Evolutionary conservation across 164 flowering plant genomes (phyloP).

Genomic region (Umbilicus rupestris): DNA sequence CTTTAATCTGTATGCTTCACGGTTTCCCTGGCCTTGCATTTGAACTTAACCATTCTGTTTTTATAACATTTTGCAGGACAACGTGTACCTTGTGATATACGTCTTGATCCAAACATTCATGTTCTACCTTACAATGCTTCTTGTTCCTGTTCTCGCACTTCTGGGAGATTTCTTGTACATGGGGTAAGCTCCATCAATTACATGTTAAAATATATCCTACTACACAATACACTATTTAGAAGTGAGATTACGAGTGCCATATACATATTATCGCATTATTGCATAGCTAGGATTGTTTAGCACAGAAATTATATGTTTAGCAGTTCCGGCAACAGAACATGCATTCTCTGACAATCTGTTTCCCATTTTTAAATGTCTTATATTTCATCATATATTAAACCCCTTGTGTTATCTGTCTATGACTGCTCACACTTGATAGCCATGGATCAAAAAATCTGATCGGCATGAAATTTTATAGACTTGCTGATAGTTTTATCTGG

Average conservation of each 20-base stretch:
- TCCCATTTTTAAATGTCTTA: no score
- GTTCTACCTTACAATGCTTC: slow-evolving; percentile 66
- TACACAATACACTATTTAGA: background rate
- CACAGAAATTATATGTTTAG: background rate
- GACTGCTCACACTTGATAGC: no score
- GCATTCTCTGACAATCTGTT: no score
- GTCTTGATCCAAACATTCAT: slow-evolving; percentile 75
- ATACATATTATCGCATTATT: background rate
- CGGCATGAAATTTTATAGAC: background rate
- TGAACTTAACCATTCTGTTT: background rate
- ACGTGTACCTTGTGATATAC: slow-evolving; percentile 58
- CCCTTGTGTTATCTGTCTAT: no score
- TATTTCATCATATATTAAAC: no score
- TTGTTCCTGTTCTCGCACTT: slow-evolving; percentile 78
- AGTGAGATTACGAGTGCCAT: background rate
- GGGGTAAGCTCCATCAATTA: slow-evolving; percentile 48
- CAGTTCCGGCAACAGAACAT: no score
- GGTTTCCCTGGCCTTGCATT: background rate
- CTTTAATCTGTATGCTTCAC: background rate
- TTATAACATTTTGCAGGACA: slow-evolving; percentile 51
- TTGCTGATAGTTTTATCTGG: background rate
- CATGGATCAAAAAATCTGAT: no score
- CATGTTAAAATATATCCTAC: background rate
- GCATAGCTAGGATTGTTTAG: background rate
- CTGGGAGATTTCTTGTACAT: slow-evolving; percentile 67